Conservation (phyloP, 179 eudicot species). For the Silene coronaria region DNA sequence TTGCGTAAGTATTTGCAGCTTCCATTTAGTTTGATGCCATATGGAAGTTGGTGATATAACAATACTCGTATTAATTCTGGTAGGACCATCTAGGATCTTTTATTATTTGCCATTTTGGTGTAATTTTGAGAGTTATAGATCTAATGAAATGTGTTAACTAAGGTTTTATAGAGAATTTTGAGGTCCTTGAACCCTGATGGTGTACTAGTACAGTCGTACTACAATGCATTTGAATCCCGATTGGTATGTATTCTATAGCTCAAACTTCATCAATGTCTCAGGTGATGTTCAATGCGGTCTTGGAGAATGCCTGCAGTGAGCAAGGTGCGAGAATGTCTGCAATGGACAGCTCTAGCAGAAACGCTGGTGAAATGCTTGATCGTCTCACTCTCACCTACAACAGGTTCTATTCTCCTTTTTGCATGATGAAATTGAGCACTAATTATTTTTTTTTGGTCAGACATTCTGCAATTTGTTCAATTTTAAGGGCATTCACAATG, state of each 20-base stretch:
- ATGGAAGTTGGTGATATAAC: slow-evolving; percentile 20
- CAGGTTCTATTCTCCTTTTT: slow-evolving; percentile 43
- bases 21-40: background rate
- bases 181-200: too few relatives aligned
- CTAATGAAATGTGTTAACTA: background rate
- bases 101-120: background rate
- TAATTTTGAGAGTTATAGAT: background rate
- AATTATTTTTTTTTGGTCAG: background rate
- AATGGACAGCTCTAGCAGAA: slow-evolving; percentile 94
- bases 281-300: slow-evolving; percentile 83
- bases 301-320: slow-evolving; percentile 97
- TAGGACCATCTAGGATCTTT: background rate
- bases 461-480: background rate
- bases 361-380: slow-evolving; percentile 97
- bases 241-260: background rate
- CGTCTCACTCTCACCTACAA: slow-evolving; percentile 83
- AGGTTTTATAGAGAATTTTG: background rate
- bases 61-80: background rate
- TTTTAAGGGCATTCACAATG: too few relatives aligned
- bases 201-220: too few relatives aligned
- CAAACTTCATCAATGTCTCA: slow-evolving; percentile 26
- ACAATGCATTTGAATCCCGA: slow-evolving; percentile 8
- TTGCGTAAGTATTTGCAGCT: slow-evolving; percentile 47
- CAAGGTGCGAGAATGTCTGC: slow-evolving; percentile 99
- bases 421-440: background rate